Percentiles rank a stretch among this genome's conserved stretches.
Conservation (phyloP, 2,329 filamentous ascomycete species). For the Colletotrichum sp. region DNA sequence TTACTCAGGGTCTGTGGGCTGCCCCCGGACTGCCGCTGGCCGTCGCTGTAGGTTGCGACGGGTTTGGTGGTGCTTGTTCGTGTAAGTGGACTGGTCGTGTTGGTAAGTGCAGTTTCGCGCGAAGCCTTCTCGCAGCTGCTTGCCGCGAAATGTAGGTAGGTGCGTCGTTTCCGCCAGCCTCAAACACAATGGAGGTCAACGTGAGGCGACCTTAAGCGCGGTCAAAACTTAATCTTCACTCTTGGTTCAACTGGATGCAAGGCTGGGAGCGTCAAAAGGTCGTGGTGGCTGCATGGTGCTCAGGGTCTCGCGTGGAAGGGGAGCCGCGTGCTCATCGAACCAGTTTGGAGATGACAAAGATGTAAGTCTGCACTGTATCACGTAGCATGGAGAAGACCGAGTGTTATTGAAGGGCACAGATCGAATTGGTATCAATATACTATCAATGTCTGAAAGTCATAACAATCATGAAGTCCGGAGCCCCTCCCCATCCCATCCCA, state of each 20-base stretch:
- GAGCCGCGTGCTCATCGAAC: not conserved
- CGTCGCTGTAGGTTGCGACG: not conserved
- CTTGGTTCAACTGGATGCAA: not conserved
- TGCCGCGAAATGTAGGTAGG: not conserved
- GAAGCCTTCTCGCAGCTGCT: not conserved
- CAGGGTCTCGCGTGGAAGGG: not conserved
- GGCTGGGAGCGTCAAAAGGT: not conserved
- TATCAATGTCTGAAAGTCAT: not conserved
- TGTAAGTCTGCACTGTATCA: not conserved
- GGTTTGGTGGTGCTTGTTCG: not conserved
- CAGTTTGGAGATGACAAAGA: not conserved
- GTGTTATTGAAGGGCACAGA: not conserved
- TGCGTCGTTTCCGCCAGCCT: not conserved
- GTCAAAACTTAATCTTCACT: not conserved
- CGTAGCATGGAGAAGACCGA: not conserved
- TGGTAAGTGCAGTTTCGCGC: not conserved
- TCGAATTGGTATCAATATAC: conserved; percentile 3
- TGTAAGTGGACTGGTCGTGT: not conserved
- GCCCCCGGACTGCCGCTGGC: not conserved
- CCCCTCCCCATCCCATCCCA: not conserved
- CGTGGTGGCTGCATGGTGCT: not conserved
- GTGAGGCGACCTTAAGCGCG: not conserved
- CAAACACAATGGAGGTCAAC: not conserved
- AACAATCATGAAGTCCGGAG: not conserved
- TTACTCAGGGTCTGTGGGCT: not conserved